Evolutionary conservation across 257 asterid genomes (phyloP).

Genomic region (Penstemon newberryi): DNA sequence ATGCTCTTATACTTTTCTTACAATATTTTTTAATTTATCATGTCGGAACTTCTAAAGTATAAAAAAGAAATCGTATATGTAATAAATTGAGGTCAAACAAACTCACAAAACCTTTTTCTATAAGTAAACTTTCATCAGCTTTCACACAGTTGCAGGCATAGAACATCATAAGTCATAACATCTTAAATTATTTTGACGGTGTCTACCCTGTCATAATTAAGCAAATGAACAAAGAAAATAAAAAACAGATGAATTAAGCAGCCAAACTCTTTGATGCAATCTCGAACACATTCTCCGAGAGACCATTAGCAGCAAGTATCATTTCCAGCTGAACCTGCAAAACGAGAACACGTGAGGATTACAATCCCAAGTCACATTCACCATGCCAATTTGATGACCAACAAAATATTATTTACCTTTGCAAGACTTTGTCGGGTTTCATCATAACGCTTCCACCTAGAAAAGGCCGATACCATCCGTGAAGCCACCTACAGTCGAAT

Average conservation of each 20-base stretch:
- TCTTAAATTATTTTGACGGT: not conserved
- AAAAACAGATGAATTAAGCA: slow-evolving; percentile 34
- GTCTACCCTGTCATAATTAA: too few relatives aligned
- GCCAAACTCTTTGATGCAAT: slow-evolving; percentile 92
- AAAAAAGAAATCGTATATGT: too few relatives aligned
- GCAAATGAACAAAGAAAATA: not conserved
- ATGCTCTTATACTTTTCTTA: too few relatives aligned
- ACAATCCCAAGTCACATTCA: not conserved
- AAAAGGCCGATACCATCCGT: slow-evolving; percentile 84
- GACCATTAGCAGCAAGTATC: slow-evolving; percentile 71
- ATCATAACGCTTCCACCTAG: slow-evolving; percentile 93
- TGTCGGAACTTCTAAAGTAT: too few relatives aligned
- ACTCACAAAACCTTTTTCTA: too few relatives aligned
- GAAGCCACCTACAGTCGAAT: slow-evolving; percentile 67
- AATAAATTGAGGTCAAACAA: too few relatives aligned
- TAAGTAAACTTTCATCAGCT: too few relatives aligned
- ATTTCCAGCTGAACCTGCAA: slow-evolving; percentile 85
- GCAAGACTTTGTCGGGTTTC: slow-evolving; percentile 76
- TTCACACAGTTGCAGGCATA: not conserved
- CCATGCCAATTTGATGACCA: not conserved
- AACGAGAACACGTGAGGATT: not conserved
- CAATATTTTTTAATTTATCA: too few relatives aligned
- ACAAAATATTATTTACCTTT: slow-evolving; percentile 44
- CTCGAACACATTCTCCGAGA: slow-evolving; percentile 86
- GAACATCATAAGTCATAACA: not conserved